Conservation (phyloP, 306 rosid species). For the Urtica urens region DNA sequence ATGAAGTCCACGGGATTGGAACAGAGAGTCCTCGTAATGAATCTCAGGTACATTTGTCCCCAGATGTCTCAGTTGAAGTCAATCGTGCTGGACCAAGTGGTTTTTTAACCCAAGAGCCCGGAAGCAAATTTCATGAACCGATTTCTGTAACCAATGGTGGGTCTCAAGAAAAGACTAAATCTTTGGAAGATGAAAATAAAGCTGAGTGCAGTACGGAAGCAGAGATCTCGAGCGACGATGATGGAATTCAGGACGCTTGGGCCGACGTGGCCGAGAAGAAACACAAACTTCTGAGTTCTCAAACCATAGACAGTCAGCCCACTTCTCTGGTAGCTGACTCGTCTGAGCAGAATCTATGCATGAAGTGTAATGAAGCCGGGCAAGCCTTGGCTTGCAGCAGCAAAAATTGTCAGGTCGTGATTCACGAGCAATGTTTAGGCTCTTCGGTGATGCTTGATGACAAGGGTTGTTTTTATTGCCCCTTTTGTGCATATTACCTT, state of each 20-base stretch:
- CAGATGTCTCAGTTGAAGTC: conserved; percentile 3
- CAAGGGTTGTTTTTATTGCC: conserved; percentile 42
- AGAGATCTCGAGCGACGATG: conserved; percentile 21
- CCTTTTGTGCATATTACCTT: conserved; percentile 53
- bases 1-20: conserved; percentile 17
- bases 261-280: conserved; percentile 31
- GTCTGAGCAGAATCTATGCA: conserved; percentile 23
- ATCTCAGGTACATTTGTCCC: conserved; percentile 6
- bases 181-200: conserved; percentile 24
- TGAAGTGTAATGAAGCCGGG: conserved; percentile 48
- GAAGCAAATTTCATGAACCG: conserved; percentile 11
- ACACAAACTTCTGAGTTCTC: conserved; percentile 32
- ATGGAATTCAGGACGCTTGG: conserved; percentile 24
- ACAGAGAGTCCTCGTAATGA: conserved; percentile 14
- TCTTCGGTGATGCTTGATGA: conserved; percentile 25
- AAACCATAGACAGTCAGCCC: conserved; percentile 16
- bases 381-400: conserved; percentile 43
- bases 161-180: conserved; percentile 19
- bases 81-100: conserved; percentile 19
- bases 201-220: conserved; percentile 17
- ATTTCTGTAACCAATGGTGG: conserved; percentile 13
- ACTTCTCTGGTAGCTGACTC: conserved; percentile 17
- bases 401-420: conserved; percentile 42
- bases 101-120: conserved; percentile 12
- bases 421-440: conserved; percentile 55